phyloP scores from a whole-genome alignment of 2,329 filamentous ascomycete species.

The Dactylella cylindrospora region DNA sequence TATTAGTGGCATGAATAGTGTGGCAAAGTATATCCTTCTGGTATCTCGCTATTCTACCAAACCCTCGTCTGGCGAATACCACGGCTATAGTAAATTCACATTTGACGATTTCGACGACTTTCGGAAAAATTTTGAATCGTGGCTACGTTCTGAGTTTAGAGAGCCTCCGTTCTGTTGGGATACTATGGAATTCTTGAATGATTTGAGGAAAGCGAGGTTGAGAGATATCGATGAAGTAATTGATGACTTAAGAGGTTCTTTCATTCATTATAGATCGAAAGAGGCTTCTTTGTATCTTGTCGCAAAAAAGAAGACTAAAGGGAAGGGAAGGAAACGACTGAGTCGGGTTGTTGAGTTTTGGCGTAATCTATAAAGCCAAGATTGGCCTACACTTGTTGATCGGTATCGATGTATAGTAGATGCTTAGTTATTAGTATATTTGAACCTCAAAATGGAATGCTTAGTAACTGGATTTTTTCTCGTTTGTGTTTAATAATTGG shows the following conservation, averaged over 20 bases:
- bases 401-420: too few relatives aligned
- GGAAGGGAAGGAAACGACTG: slow-evolving; percentile 1
- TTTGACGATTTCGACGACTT: slow-evolving; percentile 20
- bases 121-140: slow-evolving; percentile 6
- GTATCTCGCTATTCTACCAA: slow-evolving; percentile 8
- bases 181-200: slow-evolving; percentile 23
- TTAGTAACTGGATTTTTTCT: too few relatives aligned
- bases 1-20: too few relatives aligned
- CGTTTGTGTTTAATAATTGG: too few relatives aligned
- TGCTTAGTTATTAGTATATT: too few relatives aligned
- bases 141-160: slow-evolving; percentile 8
- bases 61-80: slow-evolving; percentile 2
- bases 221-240: slow-evolving; percentile 6
- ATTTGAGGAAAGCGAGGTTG: neutral
- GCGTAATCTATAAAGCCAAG: too few relatives aligned
- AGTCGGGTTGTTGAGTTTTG: too few relatives aligned
- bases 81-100: slow-evolving; percentile 12
- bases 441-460: too few relatives aligned
- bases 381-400: too few relatives aligned
- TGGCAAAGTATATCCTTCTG: slow-evolving; percentile 10
- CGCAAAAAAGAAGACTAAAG: slow-evolving; percentile 11
- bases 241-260: slow-evolving; percentile 22
- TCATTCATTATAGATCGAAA: slow-evolving; percentile 21
- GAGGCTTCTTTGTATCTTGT: slow-evolving; percentile 31
- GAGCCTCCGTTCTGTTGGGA: slow-evolving; percentile 23